Base-by-base conservation (phyloP, 1,284 basidiomycete genomes). In the Cutaneotrichosporon curvatum region DNA sequence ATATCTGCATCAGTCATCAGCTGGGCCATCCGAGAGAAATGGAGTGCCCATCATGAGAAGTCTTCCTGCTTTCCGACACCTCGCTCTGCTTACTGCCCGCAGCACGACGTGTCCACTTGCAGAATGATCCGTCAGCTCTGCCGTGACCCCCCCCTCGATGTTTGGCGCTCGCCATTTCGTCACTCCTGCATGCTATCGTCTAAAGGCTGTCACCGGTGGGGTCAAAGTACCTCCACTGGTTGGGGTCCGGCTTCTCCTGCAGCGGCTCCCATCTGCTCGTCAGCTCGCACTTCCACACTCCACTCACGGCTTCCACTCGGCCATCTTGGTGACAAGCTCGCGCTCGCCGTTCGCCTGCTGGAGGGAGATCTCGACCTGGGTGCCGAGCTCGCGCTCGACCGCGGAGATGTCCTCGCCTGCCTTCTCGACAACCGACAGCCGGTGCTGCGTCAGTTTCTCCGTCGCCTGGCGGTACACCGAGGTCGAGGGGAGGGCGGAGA, bases 281-380 rank as follows among this genome's bases (percentile, higher is more conserved):
- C 40, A 55, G 57, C 44, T 19, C 21, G 25, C 16, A 2, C 44
- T 1, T 16, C 31, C 36, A 14, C 31, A 22, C 39, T 16, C 10
- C 37, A 85, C 89, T 75, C 71, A 98, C 92, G 87, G 81, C 76
- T 96, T 95, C 88, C 89, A 97, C 67, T 94, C 86, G 20, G 84
- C 67, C 85, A 97, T 89, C 74, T 88, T 87, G 32, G 76, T 76
- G 2, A 79, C 85, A 37, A 97, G 75, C 42, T 73, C 76, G 50
- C 87, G 75, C 74, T 98, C 94, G 58, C 87, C 84, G 59, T 83
- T 71, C 4, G 91, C 92, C 72, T 89, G 82, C 60, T 82, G 77
- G 54, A 98, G 42, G n/a, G 63, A 53, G 33, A 59, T 45, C 59
- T 73, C 66, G 18, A 66, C 61, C 50, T 73, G 65, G 2, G 70